Evolutionary conservation across 2,329 filamentous ascomycete species (phyloP), one percentile per base, ranked within the genome.

Genomic region (Phaeosphaeria sp.): DNA sequence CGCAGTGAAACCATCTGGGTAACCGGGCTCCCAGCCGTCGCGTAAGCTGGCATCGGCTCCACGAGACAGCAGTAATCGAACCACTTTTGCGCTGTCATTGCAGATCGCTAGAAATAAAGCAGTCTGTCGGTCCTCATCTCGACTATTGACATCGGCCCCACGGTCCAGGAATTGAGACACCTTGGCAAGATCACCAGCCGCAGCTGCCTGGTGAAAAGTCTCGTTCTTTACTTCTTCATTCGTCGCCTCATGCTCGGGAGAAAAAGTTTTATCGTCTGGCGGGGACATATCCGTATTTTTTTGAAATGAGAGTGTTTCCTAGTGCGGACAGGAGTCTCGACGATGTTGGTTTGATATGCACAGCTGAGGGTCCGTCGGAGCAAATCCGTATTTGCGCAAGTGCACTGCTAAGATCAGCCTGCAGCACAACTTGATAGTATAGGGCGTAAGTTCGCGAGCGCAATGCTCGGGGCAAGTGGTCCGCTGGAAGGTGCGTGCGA

Each of bases 1-100:
- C n/a, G 51, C 22, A 53, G 51, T 53, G 43, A 53, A 53, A 30
- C 51, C 27, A 40, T 53, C 44, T 36, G 51, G 42, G 21, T 47
- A 22, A 47, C 47, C 51, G 24, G 30, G 21, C n/a, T 43, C 45
- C 43, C 51, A 43, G 51, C 45, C 45, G 44, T 53, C 51, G 43
- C 51, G 51, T 43, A 53, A 47, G 51, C 43, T 53, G 30, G 42
- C 36, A 47, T 53, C 51, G 24, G 51, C 51, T 53, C 51, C 51
- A 42, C 51, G 51, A 43, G 27, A 39, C 43, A 47, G 43, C 51
- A 53, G 36, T 39, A 53, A 48, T 25, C 24, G 51, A 24, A 53
- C 42, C 43, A 53, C 40, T 53, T 24, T 39, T 9, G 51, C 30
- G 24, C 42, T 53, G 24, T 53, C 45, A 43, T 40, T 47, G 30